These are phyloP conservation scores for Kodamaea fukazawae DNA, from an alignment of 805 yeast genomes.

Conservation along the genomic window DNA sequence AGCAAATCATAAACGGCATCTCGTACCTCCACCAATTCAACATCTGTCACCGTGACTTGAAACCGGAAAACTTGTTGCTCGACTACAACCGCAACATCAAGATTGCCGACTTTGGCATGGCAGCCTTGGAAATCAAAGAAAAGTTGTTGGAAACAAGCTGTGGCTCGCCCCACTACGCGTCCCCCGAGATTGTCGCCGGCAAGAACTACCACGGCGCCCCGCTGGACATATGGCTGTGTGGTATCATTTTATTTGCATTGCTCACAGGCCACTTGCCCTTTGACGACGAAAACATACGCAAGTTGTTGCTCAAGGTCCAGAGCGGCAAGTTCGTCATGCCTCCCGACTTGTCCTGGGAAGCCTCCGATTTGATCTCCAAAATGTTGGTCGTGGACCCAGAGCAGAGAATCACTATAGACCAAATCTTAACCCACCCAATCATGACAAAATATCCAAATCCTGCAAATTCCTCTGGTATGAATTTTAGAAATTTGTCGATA, in stretches of 20 bases:
- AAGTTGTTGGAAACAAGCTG: slow-evolving; percentile 89
- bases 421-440: slow-evolving; percentile 78
- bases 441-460: slow-evolving; percentile 65
- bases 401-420: slow-evolving; percentile 73
- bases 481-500: slow-evolving; percentile 14
- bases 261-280: slow-evolving; percentile 94
- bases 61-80: slow-evolving; percentile 74
- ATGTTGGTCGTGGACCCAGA: slow-evolving; percentile 84
- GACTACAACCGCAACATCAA: slow-evolving; percentile 87
- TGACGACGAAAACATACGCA: slow-evolving; percentile 93
- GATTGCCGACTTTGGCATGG: slow-evolving; percentile 99
- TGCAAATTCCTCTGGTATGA: slow-evolving; percentile 7
- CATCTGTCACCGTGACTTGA: slow-evolving; percentile 84
- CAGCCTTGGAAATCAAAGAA: slow-evolving; percentile 84
- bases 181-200: slow-evolving; percentile 97
- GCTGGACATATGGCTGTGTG: slow-evolving; percentile 97
- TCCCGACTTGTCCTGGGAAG: slow-evolving; percentile 71
- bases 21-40: slow-evolving; percentile 82
- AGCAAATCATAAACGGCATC: slow-evolving; percentile 80
- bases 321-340: slow-evolving; percentile 87
- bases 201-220: slow-evolving; percentile 95
- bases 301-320: slow-evolving; percentile 84
- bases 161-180: slow-evolving; percentile 98
- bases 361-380: slow-evolving; percentile 75
- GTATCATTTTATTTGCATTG: slow-evolving; percentile 89